Conservation (phyloP, 1,284 basidiomycete genomes). For the Lentinula novae-zelandiae region DNA sequence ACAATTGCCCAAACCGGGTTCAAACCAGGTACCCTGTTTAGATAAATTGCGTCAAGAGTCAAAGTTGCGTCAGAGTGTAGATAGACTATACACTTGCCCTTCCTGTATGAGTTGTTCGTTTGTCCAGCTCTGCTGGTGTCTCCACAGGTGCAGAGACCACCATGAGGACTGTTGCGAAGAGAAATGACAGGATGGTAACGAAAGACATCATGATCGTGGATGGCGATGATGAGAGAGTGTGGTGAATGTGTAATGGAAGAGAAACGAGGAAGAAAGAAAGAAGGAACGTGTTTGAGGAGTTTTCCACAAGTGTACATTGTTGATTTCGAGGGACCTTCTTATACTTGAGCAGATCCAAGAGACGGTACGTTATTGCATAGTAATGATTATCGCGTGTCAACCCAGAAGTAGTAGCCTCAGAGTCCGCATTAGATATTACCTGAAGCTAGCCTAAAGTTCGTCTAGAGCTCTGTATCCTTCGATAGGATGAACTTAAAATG, state of each 20-base stretch:
- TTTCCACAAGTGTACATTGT: background rate
- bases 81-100: background rate
- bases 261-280: background rate
- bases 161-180: slow-evolving; percentile 1
- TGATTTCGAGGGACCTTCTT: background rate
- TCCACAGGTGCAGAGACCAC: background rate
- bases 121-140: slow-evolving; percentile 1
- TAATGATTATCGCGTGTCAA: background rate
- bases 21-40: slow-evolving; percentile 16
- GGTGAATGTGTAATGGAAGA: background rate
- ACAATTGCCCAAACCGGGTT: slow-evolving; percentile 18
- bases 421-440: background rate
- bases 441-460: background rate
- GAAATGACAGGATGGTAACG: background rate
- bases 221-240: background rate
- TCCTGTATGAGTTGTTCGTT: slow-evolving; percentile 5
- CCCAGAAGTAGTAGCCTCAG: background rate
- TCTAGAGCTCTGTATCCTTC: too few relatives aligned
- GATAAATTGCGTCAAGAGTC: background rate
- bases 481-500: too few relatives aligned
- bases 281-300: too few relatives aligned
- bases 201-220: background rate
- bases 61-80: too few relatives aligned
- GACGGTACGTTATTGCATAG: background rate
- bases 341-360: background rate